phyloP scores from a whole-genome alignment of 2,329 filamentous ascomycete species.

The Balansia obtecta region DNA sequence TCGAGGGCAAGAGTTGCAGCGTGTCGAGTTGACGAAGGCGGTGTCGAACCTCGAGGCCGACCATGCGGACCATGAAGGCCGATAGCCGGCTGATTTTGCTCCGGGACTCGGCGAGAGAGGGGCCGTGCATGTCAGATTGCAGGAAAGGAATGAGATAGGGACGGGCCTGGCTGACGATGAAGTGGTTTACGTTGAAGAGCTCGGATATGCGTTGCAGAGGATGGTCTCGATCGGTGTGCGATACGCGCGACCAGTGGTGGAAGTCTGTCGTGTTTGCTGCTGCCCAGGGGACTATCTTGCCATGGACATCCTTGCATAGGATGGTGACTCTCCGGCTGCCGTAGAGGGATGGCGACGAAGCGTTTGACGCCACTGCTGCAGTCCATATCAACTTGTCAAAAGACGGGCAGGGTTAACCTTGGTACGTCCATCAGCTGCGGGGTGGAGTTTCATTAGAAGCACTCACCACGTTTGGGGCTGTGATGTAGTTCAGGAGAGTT shows the following conservation, averaged over 20 bases:
- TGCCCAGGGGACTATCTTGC: conserved; percentile 63
- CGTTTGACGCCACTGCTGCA: conserved; percentile 65
- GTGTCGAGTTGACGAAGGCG: conserved; percentile 71
- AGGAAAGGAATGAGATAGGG: conserved; percentile 84
- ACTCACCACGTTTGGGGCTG: conserved; percentile 81
- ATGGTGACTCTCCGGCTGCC: conserved; percentile 51
- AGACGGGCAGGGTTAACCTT: not conserved
- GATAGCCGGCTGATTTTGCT: conserved; percentile 45
- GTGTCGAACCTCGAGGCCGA: conserved; percentile 68
- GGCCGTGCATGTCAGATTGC: conserved; percentile 67
- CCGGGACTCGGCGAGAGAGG: conserved; percentile 47
- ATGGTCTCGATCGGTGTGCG: conserved; percentile 52
- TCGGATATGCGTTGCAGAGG: conserved; percentile 62
- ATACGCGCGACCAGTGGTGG: conserved; percentile 54
- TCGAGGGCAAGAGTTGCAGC: conserved; percentile 56
- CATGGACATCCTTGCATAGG: conserved; percentile 65
- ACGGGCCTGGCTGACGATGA: conserved; percentile 83
- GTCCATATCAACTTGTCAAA: conserved; percentile 58
- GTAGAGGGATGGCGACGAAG: conserved; percentile 51
- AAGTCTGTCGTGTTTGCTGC: conserved; percentile 49
- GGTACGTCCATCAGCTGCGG: not conserved
- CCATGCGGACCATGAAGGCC: conserved; percentile 50
- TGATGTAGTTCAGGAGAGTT: conserved; percentile 81
- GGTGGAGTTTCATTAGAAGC: not conserved
- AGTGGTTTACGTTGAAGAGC: conserved; percentile 89